These are phyloP conservation scores for Cladosporium austrohemisphaericum DNA, from an alignment of 2,329 filamentous ascomycete species.

Conservation along the genomic window DNA sequence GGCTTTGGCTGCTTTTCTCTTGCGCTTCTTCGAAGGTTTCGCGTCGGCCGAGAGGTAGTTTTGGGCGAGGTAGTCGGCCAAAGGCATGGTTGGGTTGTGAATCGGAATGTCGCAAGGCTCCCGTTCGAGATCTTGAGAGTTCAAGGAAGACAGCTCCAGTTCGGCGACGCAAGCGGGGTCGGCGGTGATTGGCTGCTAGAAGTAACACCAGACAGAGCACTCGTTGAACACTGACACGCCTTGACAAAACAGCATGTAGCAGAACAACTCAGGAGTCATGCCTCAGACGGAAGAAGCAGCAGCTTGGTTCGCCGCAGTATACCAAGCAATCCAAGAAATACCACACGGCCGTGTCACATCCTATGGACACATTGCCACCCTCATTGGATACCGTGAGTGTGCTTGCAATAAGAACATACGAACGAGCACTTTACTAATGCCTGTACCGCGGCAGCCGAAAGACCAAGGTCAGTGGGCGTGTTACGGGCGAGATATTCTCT, in stretches of 20 bases:
- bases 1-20: slow-evolving; percentile 41
- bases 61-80: slow-evolving; percentile 83
- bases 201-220: not conserved
- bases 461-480: slow-evolving; percentile 45
- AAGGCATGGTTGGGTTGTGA: slow-evolving; percentile 47
- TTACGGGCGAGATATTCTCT: too few relatives aligned
- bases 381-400: slow-evolving; percentile 67
- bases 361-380: slow-evolving; percentile 74
- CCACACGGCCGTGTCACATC: slow-evolving; percentile 79
- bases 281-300: slow-evolving; percentile 68
- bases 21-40: slow-evolving; percentile 53
- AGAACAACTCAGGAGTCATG: slow-evolving; percentile 49
- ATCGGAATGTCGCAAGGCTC: too few relatives aligned
- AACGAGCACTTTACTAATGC: not conserved
- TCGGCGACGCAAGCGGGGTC: not conserved
- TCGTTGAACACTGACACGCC: not conserved
- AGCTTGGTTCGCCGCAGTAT: slow-evolving; percentile 74
- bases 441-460: slow-evolving; percentile 37
- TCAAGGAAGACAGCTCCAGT: too few relatives aligned
- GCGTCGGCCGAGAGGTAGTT: slow-evolving; percentile 76
- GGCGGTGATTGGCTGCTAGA: slow-evolving; percentile 4
- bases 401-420: not conserved
- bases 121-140: not conserved
- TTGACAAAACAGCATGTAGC: slow-evolving; percentile 16
- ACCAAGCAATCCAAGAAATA: slow-evolving; percentile 79